These are phyloP conservation scores for Eucalyptus caleyi DNA, from an alignment of 345 rosid species.

Conservation along the genomic window DNA sequence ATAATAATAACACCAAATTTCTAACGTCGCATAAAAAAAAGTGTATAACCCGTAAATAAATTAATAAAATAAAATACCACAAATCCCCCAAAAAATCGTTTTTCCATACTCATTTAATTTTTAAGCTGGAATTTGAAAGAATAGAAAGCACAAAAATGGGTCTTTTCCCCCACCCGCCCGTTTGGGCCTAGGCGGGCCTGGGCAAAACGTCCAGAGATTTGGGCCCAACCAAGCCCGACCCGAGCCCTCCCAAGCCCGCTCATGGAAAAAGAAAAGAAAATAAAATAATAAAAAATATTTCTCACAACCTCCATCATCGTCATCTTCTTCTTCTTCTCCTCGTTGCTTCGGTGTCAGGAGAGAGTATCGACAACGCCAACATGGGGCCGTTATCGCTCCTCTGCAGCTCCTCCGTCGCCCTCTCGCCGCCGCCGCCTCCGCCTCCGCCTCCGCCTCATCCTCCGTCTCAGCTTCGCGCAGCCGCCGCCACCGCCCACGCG, in stretches of 20 bases:
- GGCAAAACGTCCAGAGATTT: not conserved
- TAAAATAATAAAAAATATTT: not conserved
- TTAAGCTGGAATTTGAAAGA: not conserved
- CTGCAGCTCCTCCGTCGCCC: slow-evolving; percentile 13
- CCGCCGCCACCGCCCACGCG: not conserved
- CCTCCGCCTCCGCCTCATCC: too few relatives aligned
- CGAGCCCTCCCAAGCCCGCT: not conserved
- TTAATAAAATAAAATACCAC: not conserved
- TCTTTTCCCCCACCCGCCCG: rapidly evolving
- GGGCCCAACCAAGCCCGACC: not conserved
- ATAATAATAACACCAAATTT: not conserved
- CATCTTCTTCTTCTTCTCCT: not conserved
- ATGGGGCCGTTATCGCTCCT: slow-evolving; percentile 34
- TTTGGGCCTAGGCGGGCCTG: not conserved
- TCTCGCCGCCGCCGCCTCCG: not conserved
- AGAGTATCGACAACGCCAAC: not conserved
- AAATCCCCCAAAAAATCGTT: not conserved
- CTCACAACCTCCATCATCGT: not conserved
- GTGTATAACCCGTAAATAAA: too few relatives aligned
- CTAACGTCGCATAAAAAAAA: not conserved
- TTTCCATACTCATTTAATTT: not conserved
- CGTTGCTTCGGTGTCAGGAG: not conserved
- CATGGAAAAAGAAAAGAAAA: not conserved
- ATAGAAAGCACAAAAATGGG: not conserved
- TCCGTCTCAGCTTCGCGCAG: slow-evolving; percentile 6